Evolutionary conservation across 805 yeast species (phyloP).

Genomic region (Saturnispora sanitii): DNA sequence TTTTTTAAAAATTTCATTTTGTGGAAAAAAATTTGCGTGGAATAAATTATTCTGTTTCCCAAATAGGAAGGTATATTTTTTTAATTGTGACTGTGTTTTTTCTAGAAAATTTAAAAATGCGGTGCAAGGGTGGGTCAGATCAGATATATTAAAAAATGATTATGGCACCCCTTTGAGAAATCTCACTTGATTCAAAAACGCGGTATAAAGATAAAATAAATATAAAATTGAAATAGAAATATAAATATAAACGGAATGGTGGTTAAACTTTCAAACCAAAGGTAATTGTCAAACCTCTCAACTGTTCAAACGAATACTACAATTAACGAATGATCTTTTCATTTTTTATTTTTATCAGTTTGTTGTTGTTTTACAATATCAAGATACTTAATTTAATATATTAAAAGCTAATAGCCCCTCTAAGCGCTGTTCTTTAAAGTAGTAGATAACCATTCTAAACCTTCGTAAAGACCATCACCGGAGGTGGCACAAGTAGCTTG

Average conservation of each 20-base stretch:
- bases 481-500: conserved; percentile 99
- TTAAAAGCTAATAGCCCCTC: background rate
- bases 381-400: background rate
- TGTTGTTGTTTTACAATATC: background rate
- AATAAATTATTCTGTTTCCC: background rate
- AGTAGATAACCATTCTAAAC: conserved; percentile 93
- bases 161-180: too few species aligned
- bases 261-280: too few species aligned
- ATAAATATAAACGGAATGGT: too few species aligned
- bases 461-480: conserved; percentile 97
- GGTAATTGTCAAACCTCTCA: too few species aligned
- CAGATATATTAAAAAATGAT: too few species aligned
- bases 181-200: too few species aligned
- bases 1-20: background rate
- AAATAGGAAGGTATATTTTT: background rate
- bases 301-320: too few species aligned
- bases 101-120: too few species aligned
- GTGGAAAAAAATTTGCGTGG: background rate
- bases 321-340: too few species aligned
- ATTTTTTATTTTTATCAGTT: too few species aligned
- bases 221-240: too few species aligned
- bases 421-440: conserved; percentile 65
- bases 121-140: background rate
- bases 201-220: too few species aligned
- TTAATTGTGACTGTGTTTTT: conserved; percentile 2